These are phyloP conservation scores for Colletotrichum lini DNA, from an alignment of 2,329 filamentous ascomycete species.

Conservation along the genomic window DNA sequence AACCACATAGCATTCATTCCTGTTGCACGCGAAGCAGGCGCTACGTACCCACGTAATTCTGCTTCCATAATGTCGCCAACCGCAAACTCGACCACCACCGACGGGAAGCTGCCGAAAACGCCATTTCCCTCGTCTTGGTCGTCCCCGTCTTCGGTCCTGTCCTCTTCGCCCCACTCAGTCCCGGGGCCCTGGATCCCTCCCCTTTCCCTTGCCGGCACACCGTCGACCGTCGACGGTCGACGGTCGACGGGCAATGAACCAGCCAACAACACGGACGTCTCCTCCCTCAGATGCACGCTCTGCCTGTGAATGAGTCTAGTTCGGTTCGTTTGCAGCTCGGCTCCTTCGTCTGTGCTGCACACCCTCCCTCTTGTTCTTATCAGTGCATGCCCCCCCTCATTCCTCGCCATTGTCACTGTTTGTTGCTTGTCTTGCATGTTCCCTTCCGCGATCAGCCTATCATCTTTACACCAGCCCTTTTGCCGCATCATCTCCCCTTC, in stretches of 20 bases:
- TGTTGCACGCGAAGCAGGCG: not conserved
- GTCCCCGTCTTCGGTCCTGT: not conserved
- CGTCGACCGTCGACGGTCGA: conserved; percentile 13
- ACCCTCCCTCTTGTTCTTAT: not conserved
- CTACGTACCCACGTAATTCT: too few relatives aligned
- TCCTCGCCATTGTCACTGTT: not conserved
- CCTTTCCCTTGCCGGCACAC: conserved; percentile 1
- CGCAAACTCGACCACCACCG: not conserved
- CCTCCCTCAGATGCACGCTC: conserved; percentile 3
- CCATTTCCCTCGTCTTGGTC: conserved; percentile 1
- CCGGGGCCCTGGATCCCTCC: not conserved
- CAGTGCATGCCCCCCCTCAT: not conserved
- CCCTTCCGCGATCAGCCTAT: not conserved
- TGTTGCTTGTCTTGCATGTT: conserved; percentile 17
- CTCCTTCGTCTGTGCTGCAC: conserved; percentile 9
- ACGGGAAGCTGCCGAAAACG: conserved; percentile 25
- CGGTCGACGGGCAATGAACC: not conserved
- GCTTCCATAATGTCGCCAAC: too few relatives aligned
- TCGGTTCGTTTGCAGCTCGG: conserved; percentile 10
- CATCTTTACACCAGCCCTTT: not conserved
- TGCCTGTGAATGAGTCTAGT: not conserved
- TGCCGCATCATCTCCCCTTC: not conserved
- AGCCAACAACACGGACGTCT: conserved; percentile 13
- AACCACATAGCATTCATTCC: too few relatives aligned
- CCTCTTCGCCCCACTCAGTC: not conserved